Conservation (phyloP, 768 basidiomycete species). For the Mycena vitilis region DNA sequence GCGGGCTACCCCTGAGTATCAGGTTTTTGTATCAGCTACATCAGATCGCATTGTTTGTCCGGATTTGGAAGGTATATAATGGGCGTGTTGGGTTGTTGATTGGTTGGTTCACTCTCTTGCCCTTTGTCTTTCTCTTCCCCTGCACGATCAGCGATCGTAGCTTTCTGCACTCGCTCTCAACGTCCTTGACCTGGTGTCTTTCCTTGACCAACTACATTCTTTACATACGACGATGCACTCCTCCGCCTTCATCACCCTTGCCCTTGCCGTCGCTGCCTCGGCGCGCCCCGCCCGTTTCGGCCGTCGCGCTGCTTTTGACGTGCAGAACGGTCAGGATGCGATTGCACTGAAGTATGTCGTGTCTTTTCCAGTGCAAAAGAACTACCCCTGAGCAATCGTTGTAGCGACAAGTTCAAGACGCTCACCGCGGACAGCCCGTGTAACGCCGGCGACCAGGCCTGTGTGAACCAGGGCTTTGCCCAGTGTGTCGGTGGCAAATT, state of each 20-base stretch:
- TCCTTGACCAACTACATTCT: conserved; percentile 34
- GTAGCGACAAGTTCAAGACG: conserved; percentile 49
- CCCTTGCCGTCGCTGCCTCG: conserved; percentile 45
- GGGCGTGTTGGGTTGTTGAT: neutral
- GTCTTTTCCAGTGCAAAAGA: neutral
- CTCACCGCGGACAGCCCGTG: conserved; percentile 49
- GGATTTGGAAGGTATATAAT: neutral
- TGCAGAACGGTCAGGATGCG: conserved; percentile 56
- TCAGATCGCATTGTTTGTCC: conserved; percentile 22
- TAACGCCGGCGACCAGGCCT: conserved; percentile 57
- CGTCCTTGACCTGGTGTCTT: conserved; percentile 46
- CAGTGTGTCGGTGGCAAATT: conserved; percentile 66
- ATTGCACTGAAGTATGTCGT: conserved; percentile 53
- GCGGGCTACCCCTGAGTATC: neutral
- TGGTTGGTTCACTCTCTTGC: conserved; percentile 30
- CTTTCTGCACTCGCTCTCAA: conserved; percentile 27
- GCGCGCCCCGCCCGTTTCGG: conserved; percentile 50
- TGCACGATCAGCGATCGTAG: conserved; percentile 45
- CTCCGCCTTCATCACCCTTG: conserved; percentile 50
- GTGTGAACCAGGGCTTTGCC: conserved; percentile 61
- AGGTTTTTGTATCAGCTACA: conserved; percentile 19
- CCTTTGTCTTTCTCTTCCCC: conserved; percentile 29
- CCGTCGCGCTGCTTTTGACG: conserved; percentile 46
- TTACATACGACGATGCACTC: conserved; percentile 49
- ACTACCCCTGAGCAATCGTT: neutral